phyloP scores from a whole-genome alignment of 768 basidiomycete species.

The Pleurotus sapidus region DNA sequence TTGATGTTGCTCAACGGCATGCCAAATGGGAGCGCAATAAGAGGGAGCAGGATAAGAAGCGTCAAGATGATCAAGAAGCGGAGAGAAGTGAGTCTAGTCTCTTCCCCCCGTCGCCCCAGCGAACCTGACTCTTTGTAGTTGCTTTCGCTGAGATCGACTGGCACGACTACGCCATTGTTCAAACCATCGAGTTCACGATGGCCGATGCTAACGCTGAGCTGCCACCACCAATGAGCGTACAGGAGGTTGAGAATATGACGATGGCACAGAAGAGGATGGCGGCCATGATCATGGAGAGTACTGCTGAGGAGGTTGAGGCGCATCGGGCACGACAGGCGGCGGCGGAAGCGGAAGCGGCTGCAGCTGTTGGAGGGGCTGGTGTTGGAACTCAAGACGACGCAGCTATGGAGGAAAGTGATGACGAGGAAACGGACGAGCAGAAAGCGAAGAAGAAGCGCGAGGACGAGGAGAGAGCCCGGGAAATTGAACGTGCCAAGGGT shows the following conservation, averaged over 20 bases:
- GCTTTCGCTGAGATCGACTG: slow-evolving; percentile 98
- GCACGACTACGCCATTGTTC: slow-evolving; percentile 98
- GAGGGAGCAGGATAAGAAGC: slow-evolving; percentile 80
- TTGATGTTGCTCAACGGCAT: slow-evolving; percentile 73
- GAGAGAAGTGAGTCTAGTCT: slow-evolving; percentile 63
- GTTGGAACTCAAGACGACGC: slow-evolving; percentile 50
- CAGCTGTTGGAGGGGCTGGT: slow-evolving; percentile 68
- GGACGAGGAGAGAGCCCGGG: slow-evolving; percentile 58
- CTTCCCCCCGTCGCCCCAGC: slow-evolving; percentile 4
- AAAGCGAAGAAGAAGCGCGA: slow-evolving; percentile 66
- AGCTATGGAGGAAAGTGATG: slow-evolving; percentile 86
- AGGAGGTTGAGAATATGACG: slow-evolving; percentile 95
- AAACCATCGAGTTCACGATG: slow-evolving; percentile 95
- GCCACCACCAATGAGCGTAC: slow-evolving; percentile 94
- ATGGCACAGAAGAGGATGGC: slow-evolving; percentile 98
- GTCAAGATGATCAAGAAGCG: slow-evolving; percentile 89
- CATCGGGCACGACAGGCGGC: slow-evolving; percentile 79
- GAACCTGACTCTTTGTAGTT: slow-evolving; percentile 36
- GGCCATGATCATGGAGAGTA: slow-evolving; percentile 96
- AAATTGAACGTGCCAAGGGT: slow-evolving; percentile 74
- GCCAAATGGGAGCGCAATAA: slow-evolving; percentile 89
- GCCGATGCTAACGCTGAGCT: slow-evolving; percentile 89
- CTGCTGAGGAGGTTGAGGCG: slow-evolving; percentile 82
- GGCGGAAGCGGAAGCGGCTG: slow-evolving; percentile 81
- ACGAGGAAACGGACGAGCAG: slow-evolving; percentile 64